Conservation (phyloP, 1,284 basidiomycete genomes). For the Clitocybe nebularis region DNA sequence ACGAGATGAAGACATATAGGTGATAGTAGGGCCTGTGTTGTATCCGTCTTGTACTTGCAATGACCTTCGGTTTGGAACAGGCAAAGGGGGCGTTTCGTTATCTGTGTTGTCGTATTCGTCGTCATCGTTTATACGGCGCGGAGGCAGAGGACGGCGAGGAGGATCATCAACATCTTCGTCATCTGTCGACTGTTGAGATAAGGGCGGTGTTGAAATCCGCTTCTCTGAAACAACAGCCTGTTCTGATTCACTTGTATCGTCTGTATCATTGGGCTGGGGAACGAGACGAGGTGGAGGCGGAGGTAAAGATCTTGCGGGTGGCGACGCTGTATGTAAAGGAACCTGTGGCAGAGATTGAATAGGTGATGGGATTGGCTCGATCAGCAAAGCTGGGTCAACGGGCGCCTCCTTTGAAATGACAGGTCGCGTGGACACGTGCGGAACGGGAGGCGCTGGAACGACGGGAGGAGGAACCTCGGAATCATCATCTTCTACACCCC, state of each 20-base stretch:
- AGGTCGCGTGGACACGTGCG: conserved; percentile 11
- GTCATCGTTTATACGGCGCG: conserved; percentile 7
- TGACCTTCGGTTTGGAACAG: conserved; percentile 20
- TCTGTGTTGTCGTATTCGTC: conserved; percentile 10
- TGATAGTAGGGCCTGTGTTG: conserved; percentile 1
- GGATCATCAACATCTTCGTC: conserved; percentile 20
- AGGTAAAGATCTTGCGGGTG: conserved; percentile 12
- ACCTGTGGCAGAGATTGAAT: not conserved
- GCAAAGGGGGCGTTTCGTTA: conserved; percentile 20
- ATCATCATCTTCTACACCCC: conserved; percentile 3
- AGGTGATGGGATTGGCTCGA: conserved; percentile 9
- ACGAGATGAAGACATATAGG: conserved; percentile 15
- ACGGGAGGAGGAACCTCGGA: conserved; percentile 5
- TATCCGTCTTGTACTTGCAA: conserved; percentile 10
- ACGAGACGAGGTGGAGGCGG: conserved; percentile 17
- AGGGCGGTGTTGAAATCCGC: not conserved
- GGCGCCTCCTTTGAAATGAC: conserved; percentile 2
- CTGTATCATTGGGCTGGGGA: conserved; percentile 11
- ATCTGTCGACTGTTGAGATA: conserved; percentile 10
- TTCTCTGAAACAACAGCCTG: conserved; percentile 18
- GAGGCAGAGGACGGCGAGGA: conserved; percentile 19
- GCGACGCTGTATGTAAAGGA: not conserved
- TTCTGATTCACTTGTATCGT: conserved; percentile 21
- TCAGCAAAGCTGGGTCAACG: conserved; percentile 8
- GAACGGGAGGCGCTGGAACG: conserved; percentile 9